These are phyloP conservation scores for Aspergillus latus DNA, from an alignment of 2,329 filamentous ascomycete species.

Conservation along the genomic window DNA sequence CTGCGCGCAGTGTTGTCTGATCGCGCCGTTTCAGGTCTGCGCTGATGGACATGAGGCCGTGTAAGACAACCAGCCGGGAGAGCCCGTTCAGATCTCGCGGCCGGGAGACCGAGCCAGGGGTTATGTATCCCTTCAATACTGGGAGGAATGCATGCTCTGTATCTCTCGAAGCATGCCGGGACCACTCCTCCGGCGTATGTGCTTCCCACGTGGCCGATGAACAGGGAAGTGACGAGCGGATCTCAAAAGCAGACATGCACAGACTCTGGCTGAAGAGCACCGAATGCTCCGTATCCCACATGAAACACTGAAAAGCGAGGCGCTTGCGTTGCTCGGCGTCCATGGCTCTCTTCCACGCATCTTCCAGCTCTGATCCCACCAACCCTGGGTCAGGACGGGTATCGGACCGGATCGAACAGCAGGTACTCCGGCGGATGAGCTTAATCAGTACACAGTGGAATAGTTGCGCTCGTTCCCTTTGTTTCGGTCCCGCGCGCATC, in stretches of 20 bases:
- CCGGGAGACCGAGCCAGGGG: conserved; percentile 40
- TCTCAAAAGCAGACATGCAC: conserved; percentile 65
- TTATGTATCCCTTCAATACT: conserved; percentile 58
- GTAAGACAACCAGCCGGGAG: conserved; percentile 56
- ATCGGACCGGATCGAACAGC: conserved; percentile 47
- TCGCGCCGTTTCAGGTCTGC: conserved; percentile 64
- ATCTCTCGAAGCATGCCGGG: conserved; percentile 41
- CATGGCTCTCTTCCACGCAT: conserved; percentile 55
- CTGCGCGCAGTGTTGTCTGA: conserved; percentile 56
- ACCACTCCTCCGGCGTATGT: conserved; percentile 53
- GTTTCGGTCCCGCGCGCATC: conserved; percentile 61
- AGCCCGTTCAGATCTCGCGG: conserved; percentile 50
- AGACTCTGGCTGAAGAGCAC: conserved; percentile 66
- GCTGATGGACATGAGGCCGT: conserved; percentile 62
- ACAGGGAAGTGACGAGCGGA: conserved; percentile 58
- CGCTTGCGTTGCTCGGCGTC: conserved; percentile 61
- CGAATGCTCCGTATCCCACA: conserved; percentile 66
- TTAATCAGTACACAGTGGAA: conserved; percentile 59
- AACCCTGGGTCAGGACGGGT: background rate
- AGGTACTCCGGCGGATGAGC: conserved; percentile 54
- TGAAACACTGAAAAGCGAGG: conserved; percentile 61
- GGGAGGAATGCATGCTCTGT: conserved; percentile 49
- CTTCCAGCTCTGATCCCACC: conserved; percentile 26
- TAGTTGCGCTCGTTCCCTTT: conserved; percentile 63
- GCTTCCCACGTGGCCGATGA: conserved; percentile 60